Evolutionary conservation across 176 grass and related monocot genomes (phyloP).

Genomic region (Tillandsia fasciculata): DNA sequence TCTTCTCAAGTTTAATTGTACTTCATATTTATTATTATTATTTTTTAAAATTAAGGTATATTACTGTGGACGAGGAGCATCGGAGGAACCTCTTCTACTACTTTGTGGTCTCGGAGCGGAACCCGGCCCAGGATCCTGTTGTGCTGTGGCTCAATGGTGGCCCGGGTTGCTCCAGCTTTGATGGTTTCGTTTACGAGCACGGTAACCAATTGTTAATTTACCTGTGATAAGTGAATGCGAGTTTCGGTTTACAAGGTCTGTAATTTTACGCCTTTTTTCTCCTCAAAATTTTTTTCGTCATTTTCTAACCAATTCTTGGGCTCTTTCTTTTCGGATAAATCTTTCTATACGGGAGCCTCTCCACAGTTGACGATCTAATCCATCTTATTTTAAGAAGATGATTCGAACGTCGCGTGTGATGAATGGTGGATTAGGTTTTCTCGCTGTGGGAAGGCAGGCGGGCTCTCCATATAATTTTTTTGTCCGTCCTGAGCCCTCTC

Average conservation of each 20-base stretch:
- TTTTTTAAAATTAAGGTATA: slow-evolving; percentile 11
- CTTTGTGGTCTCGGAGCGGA: slow-evolving; percentile 54
- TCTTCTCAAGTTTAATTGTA: neutral
- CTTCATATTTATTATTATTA: neutral
- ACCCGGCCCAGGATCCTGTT: slow-evolving; percentile 53
- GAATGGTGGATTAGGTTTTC: too few relatives aligned
- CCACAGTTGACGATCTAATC: too few relatives aligned
- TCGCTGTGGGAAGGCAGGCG: too few relatives aligned
- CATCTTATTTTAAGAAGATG: too few relatives aligned
- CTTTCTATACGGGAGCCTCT: too few relatives aligned
- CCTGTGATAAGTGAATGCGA: too few relatives aligned
- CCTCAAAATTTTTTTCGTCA: too few relatives aligned
- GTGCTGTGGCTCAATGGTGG: slow-evolving; percentile 93
- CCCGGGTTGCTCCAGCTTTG: slow-evolving; percentile 82
- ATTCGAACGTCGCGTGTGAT: too few relatives aligned
- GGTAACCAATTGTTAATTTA: slow-evolving; percentile 16
- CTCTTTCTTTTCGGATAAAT: too few relatives aligned
- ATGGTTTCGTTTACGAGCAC: slow-evolving; percentile 75
- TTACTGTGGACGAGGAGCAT: slow-evolving; percentile 41
- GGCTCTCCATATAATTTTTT: too few relatives aligned
- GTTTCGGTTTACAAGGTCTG: neutral
- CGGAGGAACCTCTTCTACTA: slow-evolving; percentile 73
- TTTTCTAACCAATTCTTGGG: too few relatives aligned
- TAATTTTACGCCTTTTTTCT: neutral
- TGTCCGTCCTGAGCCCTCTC: too few relatives aligned